Evolutionary conservation across 345 rosid genomes (phyloP), one percentile per base, ranked within the genome.

Genomic region (Heritiera fomes): DNA sequence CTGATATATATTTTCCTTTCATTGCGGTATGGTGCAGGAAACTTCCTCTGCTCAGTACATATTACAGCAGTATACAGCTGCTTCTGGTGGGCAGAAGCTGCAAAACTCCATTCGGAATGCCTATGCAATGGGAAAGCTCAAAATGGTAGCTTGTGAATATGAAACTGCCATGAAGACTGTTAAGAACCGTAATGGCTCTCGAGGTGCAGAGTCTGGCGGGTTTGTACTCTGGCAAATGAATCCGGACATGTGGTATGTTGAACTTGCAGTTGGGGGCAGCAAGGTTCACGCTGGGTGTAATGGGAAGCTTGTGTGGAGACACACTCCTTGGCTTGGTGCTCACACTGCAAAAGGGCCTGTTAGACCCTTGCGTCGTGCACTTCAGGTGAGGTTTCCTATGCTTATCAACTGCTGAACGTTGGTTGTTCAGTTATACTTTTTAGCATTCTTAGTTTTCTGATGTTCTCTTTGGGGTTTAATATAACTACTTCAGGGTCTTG

Each of bases 171-270:
- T 91, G 0, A 92, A 80, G 85, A 94, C 92, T 0, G 90, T 94
- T 64, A 91, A 86, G 90, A 92, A 89, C 61, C 84, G 92, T 17
- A 88, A 85, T 72, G 84, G 87, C 61, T 82, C 93, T 0, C 84
- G 89, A 62, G 79, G 82, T 78, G 88, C 88, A 3, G 97, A 94
- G 80, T 83, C 92, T 0, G 98, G 98, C 23, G 95, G 98, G 7
- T 94, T 94, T 66, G 98, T 94, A 72, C 97, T 94, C 14, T 94
- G 98, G 98, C 97, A 94, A 87, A 94, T 94, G 98, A 83, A 92
- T 86, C 98, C 98, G 10, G 98, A 92, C 68, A 92, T 90, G 95
- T 94, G 98, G 98, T 94, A 94, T 79, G 98, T 94, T 55, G 98
- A 92, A 80, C 92, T 92, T 78, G 89, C 98, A 2, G 98, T 91